These are phyloP conservation scores for Coniferiporia weirii DNA, from an alignment of 1,284 basidiomycete genomes.

Conservation along the genomic window DNA sequence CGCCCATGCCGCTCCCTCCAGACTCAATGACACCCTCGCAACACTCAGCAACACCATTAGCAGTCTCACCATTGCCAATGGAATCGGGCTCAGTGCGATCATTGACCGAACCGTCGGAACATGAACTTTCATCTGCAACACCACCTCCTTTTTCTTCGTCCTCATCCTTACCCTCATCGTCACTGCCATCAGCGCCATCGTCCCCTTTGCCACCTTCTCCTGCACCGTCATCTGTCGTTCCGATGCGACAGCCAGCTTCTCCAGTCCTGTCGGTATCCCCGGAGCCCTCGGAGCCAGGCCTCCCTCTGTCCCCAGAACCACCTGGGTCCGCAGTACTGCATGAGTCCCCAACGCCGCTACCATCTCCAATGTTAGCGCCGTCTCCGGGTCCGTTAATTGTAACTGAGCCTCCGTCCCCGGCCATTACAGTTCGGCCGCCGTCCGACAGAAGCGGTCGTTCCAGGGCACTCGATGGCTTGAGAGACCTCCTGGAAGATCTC, in stretches of 20 bases:
- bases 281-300: background rate
- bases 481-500: conserved; percentile 42
- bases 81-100: background rate
- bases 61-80: conserved; percentile 1
- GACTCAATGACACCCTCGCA: conserved; percentile 6
- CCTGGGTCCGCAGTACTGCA: background rate
- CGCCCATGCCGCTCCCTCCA: background rate
- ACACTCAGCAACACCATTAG: background rate
- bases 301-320: background rate
- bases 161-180: background rate
- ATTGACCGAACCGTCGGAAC: background rate
- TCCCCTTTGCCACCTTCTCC: conserved; percentile 29
- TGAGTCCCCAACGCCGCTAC: background rate
- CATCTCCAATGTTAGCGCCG: background rate
- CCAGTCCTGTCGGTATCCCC: conserved; percentile 12
- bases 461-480: conserved; percentile 16
- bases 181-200: conserved; percentile 25
- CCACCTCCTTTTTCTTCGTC: conserved; percentile 20
- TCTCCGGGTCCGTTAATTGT: background rate
- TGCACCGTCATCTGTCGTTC: conserved; percentile 23
- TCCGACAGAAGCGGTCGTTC: conserved; percentile 11
- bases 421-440: conserved; percentile 7
- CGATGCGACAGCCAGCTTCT: conserved; percentile 5
- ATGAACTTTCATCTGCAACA: conserved; percentile 2
- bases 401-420: conserved; percentile 1